A percentile compares a stretch with the other conserved stretches of the same genome.
These are phyloP conservation scores for Mallotus japonicus DNA, from an alignment of 441 rosid genomes.

Conservation along the genomic window DNA sequence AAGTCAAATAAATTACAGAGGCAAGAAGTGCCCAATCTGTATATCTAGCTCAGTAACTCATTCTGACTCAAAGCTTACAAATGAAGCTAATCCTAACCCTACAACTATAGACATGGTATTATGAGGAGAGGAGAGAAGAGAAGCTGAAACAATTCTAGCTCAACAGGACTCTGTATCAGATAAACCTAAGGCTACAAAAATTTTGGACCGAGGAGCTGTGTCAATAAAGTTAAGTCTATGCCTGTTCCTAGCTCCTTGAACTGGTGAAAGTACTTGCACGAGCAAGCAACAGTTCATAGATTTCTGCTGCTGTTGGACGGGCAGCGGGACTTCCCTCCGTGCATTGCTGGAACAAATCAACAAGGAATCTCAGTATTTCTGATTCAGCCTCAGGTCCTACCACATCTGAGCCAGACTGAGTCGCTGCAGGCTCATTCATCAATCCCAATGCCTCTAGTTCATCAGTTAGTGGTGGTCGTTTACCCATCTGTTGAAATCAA, in stretches of 20 bases:
- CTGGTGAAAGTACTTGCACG: constrained; percentile 25
- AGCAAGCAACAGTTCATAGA: constrained; percentile 48
- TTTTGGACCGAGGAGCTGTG: constrained; percentile 11
- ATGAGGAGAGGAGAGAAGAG: not conserved
- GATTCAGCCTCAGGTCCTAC: constrained; percentile 43
- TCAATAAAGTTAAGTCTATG: constrained; percentile 17
- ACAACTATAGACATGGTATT: constrained; percentile 15
- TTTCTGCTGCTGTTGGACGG: constrained; percentile 63
- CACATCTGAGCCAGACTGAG: constrained; percentile 30
- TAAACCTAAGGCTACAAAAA: constrained; percentile 41
- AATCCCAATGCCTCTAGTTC: constrained; percentile 51
- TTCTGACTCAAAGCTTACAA: not conserved
- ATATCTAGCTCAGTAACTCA: not conserved
- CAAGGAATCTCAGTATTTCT: constrained; percentile 57
- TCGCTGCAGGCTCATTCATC: constrained; percentile 31
- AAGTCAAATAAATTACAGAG: constrained; percentile 14
- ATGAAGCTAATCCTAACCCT: constrained; percentile 15
- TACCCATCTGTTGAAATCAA: constrained; percentile 52
- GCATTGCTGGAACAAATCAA: constrained; percentile 59
- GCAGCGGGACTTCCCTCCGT: constrained; percentile 65
- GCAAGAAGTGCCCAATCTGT: not conserved
- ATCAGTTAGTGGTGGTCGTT: constrained; percentile 62
- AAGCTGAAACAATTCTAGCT: constrained; percentile 23
- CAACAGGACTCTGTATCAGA: constrained; percentile 13
- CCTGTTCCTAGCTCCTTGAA: constrained; percentile 25